phyloP scores from a whole-genome alignment of 371 early-diverging fungal genomes.

The Lichtheimia ramosa region DNA sequence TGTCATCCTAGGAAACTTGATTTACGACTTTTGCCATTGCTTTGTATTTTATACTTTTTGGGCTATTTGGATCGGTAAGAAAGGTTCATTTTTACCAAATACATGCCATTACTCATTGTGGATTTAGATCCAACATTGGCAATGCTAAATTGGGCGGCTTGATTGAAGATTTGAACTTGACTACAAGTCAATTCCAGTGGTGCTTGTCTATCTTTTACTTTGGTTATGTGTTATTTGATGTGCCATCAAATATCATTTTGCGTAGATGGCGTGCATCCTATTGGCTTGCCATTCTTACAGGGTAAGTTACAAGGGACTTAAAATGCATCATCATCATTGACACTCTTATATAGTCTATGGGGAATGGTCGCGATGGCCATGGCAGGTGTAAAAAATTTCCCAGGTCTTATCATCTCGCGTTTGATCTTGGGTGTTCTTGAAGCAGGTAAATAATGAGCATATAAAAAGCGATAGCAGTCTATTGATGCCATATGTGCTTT shows the following conservation, averaged over 20 bases:
- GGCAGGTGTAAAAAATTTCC: conserved; percentile 22
- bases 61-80: conserved; percentile 38
- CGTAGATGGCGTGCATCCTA: conserved; percentile 25
- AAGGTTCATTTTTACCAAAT: neutral
- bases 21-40: conserved; percentile 24
- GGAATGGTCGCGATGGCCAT: conserved; percentile 26
- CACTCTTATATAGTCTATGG: conserved; percentile 23
- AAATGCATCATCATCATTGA: neutral
- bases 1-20: conserved; percentile 30
- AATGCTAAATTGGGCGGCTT: conserved; percentile 47
- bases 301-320: conserved; percentile 13
- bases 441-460: conserved; percentile 9
- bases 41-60: conserved; percentile 36
- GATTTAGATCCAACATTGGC: conserved; percentile 44
- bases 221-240: conserved; percentile 37
- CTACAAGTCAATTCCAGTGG: conserved; percentile 22
- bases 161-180: conserved; percentile 23
- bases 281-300: conserved; percentile 19
- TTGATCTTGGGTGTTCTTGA: conserved; percentile 23
- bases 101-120: neutral
- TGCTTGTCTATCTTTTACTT: conserved; percentile 20
- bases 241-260: conserved; percentile 41
- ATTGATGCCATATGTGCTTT: too few relatives aligned
- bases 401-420: conserved; percentile 13
- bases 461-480: neutral